phyloP scores from a whole-genome alignment of 2,329 filamentous ascomycete species.

The Hymenotorrendiella dingleyae region DNA sequence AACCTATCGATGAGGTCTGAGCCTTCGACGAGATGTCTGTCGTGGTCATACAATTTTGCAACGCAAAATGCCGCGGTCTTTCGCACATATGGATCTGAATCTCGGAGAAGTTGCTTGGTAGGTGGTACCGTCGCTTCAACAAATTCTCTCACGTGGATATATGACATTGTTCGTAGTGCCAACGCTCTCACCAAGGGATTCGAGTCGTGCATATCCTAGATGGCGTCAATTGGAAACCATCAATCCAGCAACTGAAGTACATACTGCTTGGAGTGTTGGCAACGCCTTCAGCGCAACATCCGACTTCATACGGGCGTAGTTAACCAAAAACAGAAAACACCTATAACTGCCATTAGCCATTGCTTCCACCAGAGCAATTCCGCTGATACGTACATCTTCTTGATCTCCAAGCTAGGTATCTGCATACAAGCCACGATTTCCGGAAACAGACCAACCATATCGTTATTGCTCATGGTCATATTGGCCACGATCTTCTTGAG shows the following conservation, averaged over 20 bases:
- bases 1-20: constrained; percentile 90
- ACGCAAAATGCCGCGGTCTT: constrained; percentile 97
- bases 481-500: constrained; percentile 99
- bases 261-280: constrained; percentile 74
- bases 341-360: too few species aligned
- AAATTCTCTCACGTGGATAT: constrained; percentile 93
- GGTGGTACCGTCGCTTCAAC: constrained; percentile 84
- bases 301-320: constrained; percentile 91
- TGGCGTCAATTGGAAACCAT: neutral
- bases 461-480: constrained; percentile 99
- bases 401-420: constrained; percentile 91
- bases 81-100: constrained; percentile 89
- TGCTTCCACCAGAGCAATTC: too few species aligned
- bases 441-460: constrained; percentile 96
- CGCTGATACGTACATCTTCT: constrained; percentile 99
- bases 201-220: constrained; percentile 82
- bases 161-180: constrained; percentile 90
- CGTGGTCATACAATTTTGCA: constrained; percentile 96
- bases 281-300: constrained; percentile 92
- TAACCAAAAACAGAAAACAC: constrained; percentile 97
- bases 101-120: constrained; percentile 75
- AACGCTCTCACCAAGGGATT: constrained; percentile 91
- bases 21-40: constrained; percentile 79
- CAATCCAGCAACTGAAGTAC: constrained; percentile 19
- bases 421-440: constrained; percentile 96